Conservation (phyloP, 352 stramenopile genomes). For the Labyrinthula sp. region DNA sequence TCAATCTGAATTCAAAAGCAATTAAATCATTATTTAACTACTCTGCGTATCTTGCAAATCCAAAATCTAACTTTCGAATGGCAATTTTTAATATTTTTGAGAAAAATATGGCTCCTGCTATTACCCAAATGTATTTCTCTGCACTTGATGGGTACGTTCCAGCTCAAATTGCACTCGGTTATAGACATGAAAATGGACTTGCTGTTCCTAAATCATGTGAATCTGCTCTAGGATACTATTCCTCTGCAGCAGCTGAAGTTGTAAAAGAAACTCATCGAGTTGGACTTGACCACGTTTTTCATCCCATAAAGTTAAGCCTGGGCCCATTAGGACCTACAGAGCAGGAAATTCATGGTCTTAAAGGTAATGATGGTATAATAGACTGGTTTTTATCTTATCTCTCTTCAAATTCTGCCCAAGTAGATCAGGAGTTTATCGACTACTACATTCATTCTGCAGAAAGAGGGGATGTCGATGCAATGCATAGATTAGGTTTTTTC, state of each 20-base stretch:
- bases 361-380: slow-evolving; percentile 1
- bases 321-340: too few species aligned
- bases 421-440: slow-evolving; percentile 38
- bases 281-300: slow-evolving; percentile 13
- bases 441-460: slow-evolving; percentile 65
- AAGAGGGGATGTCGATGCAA: slow-evolving; percentile 55
- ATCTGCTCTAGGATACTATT: slow-evolving; percentile 57
- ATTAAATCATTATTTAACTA: too few species aligned
- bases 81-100: too few species aligned
- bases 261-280: slow-evolving; percentile 44
- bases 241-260: slow-evolving; percentile 53
- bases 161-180: slow-evolving; percentile 50
- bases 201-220: slow-evolving; percentile 54
- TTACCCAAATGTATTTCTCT: too few species aligned
- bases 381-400: too few species aligned
- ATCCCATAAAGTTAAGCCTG: slow-evolving; percentile 17
- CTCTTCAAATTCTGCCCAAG: neutral
- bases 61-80: too few species aligned
- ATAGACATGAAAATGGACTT: slow-evolving; percentile 49
- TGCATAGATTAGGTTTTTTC: slow-evolving; percentile 53
- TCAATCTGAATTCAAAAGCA: too few species aligned
- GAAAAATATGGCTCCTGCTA: too few species aligned
- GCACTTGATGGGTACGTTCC: slow-evolving; percentile 44
- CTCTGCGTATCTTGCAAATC: too few species aligned
- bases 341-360: too few species aligned